Evolutionary conservation across 1,284 basidiomycete genomes (phyloP).

Genomic region (Ceratobasidium theobromae): DNA sequence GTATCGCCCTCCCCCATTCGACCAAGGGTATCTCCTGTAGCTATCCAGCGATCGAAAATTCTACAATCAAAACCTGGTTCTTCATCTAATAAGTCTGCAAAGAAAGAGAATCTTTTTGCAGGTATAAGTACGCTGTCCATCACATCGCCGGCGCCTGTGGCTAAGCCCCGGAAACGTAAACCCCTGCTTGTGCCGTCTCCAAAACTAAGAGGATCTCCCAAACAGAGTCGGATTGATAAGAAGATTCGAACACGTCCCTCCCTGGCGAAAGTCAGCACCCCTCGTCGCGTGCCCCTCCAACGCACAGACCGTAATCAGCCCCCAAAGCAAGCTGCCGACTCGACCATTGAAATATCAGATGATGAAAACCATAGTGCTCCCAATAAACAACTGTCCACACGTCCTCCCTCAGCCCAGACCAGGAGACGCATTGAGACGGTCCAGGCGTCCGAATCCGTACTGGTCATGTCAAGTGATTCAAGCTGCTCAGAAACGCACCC

Average conservation of each 20-base stretch:
- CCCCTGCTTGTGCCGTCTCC: conserved; percentile 9
- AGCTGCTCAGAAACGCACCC: neutral
- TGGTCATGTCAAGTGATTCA: conserved; percentile 11
- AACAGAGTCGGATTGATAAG: conserved; percentile 8
- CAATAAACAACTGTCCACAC: neutral
- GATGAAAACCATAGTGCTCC: neutral
- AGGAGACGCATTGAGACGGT: neutral
- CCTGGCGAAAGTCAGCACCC: neutral
- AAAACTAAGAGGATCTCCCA: conserved; percentile 17
- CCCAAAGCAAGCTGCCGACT: neutral
- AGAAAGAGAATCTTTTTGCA: conserved; percentile 16
- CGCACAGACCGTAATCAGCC: neutral
- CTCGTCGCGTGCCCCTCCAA: neutral
- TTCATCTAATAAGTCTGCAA: neutral
- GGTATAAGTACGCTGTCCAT: conserved; percentile 8
- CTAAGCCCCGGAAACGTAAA: conserved; percentile 18
- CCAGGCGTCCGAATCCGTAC: neutral
- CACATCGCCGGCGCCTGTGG: neutral
- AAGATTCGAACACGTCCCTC: neutral
- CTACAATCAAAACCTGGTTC: neutral
- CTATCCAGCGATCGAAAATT: neutral
- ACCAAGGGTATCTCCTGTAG: neutral
- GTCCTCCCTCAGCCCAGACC: neutral
- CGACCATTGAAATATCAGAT: neutral
- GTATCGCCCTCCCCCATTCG: neutral